Conservation (phyloP, 495 filamentous ascomycete genomes). For the Penicillium paradoxum region DNA sequence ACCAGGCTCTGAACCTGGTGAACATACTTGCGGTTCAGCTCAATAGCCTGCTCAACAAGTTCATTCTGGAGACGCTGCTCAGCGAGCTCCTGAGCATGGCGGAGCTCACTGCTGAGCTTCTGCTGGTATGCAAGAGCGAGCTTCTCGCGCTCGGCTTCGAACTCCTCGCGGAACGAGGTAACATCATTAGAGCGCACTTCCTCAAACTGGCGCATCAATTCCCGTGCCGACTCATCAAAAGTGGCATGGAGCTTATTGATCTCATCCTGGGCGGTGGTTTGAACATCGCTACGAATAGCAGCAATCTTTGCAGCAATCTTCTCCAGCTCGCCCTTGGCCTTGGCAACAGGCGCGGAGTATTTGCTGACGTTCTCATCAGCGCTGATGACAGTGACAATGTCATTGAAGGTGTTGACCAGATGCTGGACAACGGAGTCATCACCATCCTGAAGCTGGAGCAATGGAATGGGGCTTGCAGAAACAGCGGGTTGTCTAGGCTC, state of each 20-base stretch:
- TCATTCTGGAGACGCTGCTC: conserved; percentile 78
- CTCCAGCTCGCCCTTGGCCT: conserved; percentile 78
- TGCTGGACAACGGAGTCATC: conserved; percentile 86
- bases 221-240: conserved; percentile 75
- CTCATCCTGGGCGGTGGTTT: conserved; percentile 70
- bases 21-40: conserved; percentile 77
- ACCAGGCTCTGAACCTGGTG: conserved; percentile 73
- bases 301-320: conserved; percentile 70
- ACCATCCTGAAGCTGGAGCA: conserved; percentile 64
- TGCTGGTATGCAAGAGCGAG: conserved; percentile 69
- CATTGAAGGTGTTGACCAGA: conserved; percentile 90
- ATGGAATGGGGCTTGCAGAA: conserved; percentile 64
- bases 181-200: conserved; percentile 69
- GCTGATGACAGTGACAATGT: conserved; percentile 89
- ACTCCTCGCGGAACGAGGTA: conserved; percentile 76
- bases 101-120: conserved; percentile 70
- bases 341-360: conserved; percentile 67
- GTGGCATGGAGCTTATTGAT: conserved; percentile 66
- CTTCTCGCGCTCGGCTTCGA: conserved; percentile 79
- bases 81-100: conserved; percentile 65
- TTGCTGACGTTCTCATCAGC: conserved; percentile 66
- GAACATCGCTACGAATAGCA: conserved; percentile 59
- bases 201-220: conserved; percentile 66
- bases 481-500: conserved; percentile 32
- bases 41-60: conserved; percentile 85